A percentile compares a stretch with the other conserved stretches of the same genome.
Evolutionary conservation across 1,139 yeast genomes (phyloP).

Genomic region (Petasospora rhodanensis): DNA sequence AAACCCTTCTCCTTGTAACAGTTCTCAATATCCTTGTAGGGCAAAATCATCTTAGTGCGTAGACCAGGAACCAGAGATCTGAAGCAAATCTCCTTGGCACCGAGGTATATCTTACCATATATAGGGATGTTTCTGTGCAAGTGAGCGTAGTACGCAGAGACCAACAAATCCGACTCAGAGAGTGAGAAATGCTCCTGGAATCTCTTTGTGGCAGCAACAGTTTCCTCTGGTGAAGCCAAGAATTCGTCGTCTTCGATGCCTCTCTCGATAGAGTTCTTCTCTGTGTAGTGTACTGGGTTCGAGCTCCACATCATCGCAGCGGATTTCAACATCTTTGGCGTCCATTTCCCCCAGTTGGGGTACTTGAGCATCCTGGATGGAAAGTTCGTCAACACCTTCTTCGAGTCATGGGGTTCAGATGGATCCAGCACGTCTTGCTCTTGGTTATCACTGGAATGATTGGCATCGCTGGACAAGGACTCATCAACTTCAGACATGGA

Average conservation of each 20-base stretch:
- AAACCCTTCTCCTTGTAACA: constrained; percentile 64
- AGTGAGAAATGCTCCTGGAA: constrained; percentile 67
- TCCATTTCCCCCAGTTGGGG: constrained; percentile 21
- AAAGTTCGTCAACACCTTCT: constrained; percentile 7
- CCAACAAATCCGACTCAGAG: constrained; percentile 43
- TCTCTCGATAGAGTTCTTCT: constrained; percentile 28
- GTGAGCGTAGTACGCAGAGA: constrained; percentile 71
- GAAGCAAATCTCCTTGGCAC: constrained; percentile 65
- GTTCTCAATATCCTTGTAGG: constrained; percentile 65
- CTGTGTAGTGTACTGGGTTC: constrained; percentile 57
- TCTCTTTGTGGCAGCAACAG: constrained; percentile 44
- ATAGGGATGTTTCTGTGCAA: constrained; percentile 67
- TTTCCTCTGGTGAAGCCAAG: constrained; percentile 41
- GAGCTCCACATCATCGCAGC: constrained; percentile 61
- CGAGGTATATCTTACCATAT: constrained; percentile 78
- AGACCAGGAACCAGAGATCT: constrained; percentile 78
- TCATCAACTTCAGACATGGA: constrained; percentile 1
- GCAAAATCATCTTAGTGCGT: constrained; percentile 78
- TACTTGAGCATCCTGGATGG: constrained; percentile 7
- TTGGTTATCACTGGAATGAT: too few relatives aligned
- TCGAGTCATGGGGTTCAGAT: too few relatives aligned
- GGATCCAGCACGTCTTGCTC: too few relatives aligned
- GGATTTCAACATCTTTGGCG: constrained; percentile 31
- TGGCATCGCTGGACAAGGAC: too few relatives aligned
- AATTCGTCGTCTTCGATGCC: constrained; percentile 40